Conservation (phyloP, 306 rosid species). For the Quercus aquifolioides region DNA sequence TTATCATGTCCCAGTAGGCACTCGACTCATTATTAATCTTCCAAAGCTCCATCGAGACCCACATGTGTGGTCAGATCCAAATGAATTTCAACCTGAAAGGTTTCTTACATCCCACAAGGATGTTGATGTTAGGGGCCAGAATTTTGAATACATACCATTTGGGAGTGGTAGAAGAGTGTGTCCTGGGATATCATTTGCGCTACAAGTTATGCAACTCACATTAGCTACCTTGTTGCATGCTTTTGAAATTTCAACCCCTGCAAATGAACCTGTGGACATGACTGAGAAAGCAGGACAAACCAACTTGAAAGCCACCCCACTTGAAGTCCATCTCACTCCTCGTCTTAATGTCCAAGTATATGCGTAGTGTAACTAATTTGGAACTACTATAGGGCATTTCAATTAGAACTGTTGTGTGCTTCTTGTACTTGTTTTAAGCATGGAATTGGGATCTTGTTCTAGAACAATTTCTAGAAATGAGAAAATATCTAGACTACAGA, state of each 20-base stretch:
- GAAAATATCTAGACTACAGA: too few species aligned
- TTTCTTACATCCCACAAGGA: conserved; percentile 8
- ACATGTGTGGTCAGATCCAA: conserved; percentile 29
- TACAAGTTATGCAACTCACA: conserved; percentile 14
- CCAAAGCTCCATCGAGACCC: conserved; percentile 34
- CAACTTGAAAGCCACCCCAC: conserved; percentile 4
- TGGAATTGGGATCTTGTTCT: too few species aligned
- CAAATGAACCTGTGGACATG: conserved; percentile 15
- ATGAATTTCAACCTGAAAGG: conserved; percentile 21
- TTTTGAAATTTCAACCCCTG: neutral
- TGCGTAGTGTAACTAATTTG: neutral
- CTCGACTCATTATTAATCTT: conserved; percentile 17
- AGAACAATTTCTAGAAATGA: too few species aligned
- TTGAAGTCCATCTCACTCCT: conserved; percentile 12
- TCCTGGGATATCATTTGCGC: conserved; percentile 23
- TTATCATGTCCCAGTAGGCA: conserved; percentile 16
- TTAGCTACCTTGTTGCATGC: conserved; percentile 19
- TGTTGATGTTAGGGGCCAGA: conserved; percentile 20
- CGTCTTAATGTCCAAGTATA: neutral
- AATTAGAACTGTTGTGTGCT: too few species aligned
- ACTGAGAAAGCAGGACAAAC: neutral
- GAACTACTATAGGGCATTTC: too few species aligned
- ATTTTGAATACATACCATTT: conserved; percentile 27
- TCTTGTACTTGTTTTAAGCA: too few species aligned
- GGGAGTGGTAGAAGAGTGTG: conserved; percentile 38